phyloP scores from a whole-genome alignment of 2,329 filamentous ascomycete genomes.

The Xylariomycetidae sp. region DNA sequence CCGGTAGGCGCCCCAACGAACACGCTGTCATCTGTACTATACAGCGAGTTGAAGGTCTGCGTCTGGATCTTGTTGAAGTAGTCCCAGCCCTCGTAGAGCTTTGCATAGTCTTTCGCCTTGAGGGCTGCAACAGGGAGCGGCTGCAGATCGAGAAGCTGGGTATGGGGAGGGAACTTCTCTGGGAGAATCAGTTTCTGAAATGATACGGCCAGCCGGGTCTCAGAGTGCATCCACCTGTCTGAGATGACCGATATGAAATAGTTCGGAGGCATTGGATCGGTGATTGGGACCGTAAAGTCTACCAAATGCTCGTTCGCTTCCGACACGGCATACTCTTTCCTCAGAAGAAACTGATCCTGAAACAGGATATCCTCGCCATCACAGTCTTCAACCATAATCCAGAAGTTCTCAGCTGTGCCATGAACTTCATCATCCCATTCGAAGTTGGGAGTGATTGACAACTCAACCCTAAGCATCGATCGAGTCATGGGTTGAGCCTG shows the following conservation, averaged over 20 bases:
- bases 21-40: constrained; percentile 86
- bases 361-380: constrained; percentile 94
- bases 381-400: constrained; percentile 95
- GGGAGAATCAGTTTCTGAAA: constrained; percentile 94
- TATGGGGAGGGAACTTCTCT: constrained; percentile 92
- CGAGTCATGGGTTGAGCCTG: constrained; percentile 92
- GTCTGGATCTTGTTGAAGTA: constrained; percentile 98
- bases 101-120: constrained; percentile 76
- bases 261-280: constrained; percentile 96
- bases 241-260: constrained; percentile 96
- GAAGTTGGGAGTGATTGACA: constrained; percentile 90
- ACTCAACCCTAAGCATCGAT: constrained; percentile 83
- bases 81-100: constrained; percentile 75
- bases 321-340: constrained; percentile 77
- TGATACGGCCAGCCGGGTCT: constrained; percentile 86
- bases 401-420: constrained; percentile 85
- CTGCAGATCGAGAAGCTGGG: constrained; percentile 85
- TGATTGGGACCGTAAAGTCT: constrained; percentile 93
- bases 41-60: constrained; percentile 92
- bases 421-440: constrained; percentile 91
- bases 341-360: constrained; percentile 88
- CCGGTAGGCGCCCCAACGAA: constrained; percentile 90
- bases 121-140: constrained; percentile 82
- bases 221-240: constrained; percentile 97
- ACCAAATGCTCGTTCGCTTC: constrained; percentile 92